A percentile compares a stretch with the other conserved stretches of the same genome.
Conservation (phyloP, 441 rosid species). For the Aquilaria agallochum region DNA sequence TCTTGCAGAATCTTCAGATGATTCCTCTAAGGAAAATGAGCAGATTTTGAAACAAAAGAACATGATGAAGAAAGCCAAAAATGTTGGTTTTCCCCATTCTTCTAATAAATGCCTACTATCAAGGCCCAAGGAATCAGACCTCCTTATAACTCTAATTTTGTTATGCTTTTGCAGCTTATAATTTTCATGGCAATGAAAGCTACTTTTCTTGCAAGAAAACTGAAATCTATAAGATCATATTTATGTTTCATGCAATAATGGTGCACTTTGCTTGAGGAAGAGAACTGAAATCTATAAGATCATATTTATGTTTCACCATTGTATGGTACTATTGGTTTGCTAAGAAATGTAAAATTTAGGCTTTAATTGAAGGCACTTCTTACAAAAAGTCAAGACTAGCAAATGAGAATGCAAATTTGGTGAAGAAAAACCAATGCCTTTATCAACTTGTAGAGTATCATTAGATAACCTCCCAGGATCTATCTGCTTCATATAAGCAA, state of each 20-base stretch:
- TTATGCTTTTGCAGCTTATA: slow-evolving; percentile 49
- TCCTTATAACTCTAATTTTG: not conserved
- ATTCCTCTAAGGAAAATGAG: slow-evolving; percentile 29
- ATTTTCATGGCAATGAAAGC: slow-evolving; percentile 79
- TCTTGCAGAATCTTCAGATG: slow-evolving; percentile 37
- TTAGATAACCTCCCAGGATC: slow-evolving; percentile 68
- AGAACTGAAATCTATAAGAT: slow-evolving; percentile 32
- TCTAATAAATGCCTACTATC: slow-evolving; percentile 29
- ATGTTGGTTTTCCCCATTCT: slow-evolving; percentile 28
- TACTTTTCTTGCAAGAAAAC: slow-evolving; percentile 69
- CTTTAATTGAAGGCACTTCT: slow-evolving; percentile 89
- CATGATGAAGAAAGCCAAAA: slow-evolving; percentile 64
- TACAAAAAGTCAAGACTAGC: slow-evolving; percentile 85
- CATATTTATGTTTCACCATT: not conserved
- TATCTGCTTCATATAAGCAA: slow-evolving; percentile 72
- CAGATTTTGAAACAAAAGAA: slow-evolving; percentile 33
- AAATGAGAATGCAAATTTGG: slow-evolving; percentile 71
- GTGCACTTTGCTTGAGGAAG: slow-evolving; percentile 72
- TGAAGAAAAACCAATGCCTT: slow-evolving; percentile 85
- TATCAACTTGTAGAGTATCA: slow-evolving; percentile 82
- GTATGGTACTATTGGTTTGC: not conserved
- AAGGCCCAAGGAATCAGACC: slow-evolving; percentile 8
- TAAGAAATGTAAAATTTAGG: slow-evolving; percentile 15
- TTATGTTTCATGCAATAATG: slow-evolving; percentile 75
- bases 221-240: slow-evolving; percentile 63